Conservation (phyloP, 495 filamentous ascomycete genomes). For the Xylaria nigripes region DNA sequence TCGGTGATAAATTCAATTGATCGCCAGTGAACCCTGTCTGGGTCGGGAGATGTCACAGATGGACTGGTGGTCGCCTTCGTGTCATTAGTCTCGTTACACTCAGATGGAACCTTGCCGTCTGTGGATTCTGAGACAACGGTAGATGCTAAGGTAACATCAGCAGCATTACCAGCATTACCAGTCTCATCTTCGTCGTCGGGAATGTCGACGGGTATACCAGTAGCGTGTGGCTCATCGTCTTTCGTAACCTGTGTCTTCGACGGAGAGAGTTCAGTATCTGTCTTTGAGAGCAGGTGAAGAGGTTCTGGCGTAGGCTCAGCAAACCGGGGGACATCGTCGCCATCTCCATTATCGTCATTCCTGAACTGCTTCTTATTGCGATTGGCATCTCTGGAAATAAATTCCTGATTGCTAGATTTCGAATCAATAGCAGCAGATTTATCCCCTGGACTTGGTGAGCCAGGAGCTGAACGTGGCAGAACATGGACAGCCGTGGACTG, state of each 20-base stretch:
- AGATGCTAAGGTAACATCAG: constrained; percentile 38
- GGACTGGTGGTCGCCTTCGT: constrained; percentile 43
- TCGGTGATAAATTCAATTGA: constrained; percentile 37
- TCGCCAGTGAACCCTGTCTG: constrained; percentile 31
- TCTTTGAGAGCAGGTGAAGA: constrained; percentile 33
- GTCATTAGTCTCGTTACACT: constrained; percentile 39
- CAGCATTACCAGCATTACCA: constrained; percentile 24
- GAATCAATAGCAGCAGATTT: constrained; percentile 11
- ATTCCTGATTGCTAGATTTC: constrained; percentile 41
- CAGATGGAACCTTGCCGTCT: constrained; percentile 38
- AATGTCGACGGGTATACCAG: constrained; percentile 10
- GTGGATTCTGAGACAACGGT: constrained; percentile 39
- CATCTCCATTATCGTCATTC: constrained; percentile 44
- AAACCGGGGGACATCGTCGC: constrained; percentile 62
- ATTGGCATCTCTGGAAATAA: constrained; percentile 47
- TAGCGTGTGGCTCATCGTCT: constrained; percentile 24
- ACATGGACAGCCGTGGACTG: constrained; percentile 79
- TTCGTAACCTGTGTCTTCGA: constrained; percentile 5
- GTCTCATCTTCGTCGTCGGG: constrained; percentile 42
- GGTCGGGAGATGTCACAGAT: constrained; percentile 33
- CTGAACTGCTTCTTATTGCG: constrained; percentile 64
- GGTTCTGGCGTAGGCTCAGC: constrained; percentile 48
- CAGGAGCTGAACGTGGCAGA: constrained; percentile 50
- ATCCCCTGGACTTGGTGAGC: constrained; percentile 14
- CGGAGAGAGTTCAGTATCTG: constrained; percentile 21